Percentiles rank a stretch among this genome's conserved stretches.
Conservation (phyloP, 2,329 filamentous ascomycete genomes). For the Fulvia fulva region DNA sequence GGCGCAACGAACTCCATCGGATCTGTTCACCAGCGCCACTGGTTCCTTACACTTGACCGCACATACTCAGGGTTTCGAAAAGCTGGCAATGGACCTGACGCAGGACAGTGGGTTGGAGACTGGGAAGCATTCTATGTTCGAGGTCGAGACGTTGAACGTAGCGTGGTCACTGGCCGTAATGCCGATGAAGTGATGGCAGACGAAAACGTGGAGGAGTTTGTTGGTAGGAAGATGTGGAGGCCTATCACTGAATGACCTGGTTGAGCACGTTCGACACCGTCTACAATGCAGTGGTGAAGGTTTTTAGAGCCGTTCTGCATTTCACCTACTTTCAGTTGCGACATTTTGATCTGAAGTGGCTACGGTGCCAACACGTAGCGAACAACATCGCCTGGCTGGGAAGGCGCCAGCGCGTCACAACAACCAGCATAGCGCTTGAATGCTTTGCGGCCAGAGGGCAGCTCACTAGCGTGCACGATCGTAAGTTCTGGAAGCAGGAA, state of each 20-base stretch:
- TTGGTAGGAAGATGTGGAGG: constrained; percentile 59
- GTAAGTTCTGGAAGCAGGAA: neutral
- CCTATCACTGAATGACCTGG: constrained; percentile 30
- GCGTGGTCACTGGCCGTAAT: constrained; percentile 60
- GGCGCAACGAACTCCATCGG: constrained; percentile 63
- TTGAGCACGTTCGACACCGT: neutral
- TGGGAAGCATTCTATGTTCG: constrained; percentile 60
- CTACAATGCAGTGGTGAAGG: neutral
- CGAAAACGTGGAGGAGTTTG: constrained; percentile 56
- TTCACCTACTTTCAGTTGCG: neutral
- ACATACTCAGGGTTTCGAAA: constrained; percentile 54
- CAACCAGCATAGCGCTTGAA: neutral
- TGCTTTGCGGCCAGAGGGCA: neutral
- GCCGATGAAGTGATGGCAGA: constrained; percentile 59
- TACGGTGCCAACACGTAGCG: neutral
- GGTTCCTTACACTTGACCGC: constrained; percentile 63
- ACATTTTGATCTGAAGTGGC: neutral
- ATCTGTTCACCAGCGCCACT: constrained; percentile 63
- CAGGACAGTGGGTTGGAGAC: constrained; percentile 31
- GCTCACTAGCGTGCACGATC: neutral
- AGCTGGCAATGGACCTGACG: constrained; percentile 27
- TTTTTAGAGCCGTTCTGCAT: neutral
- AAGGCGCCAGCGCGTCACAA: neutral
- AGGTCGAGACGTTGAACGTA: constrained; percentile 60
- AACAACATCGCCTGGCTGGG: neutral